phyloP scores from a whole-genome alignment of 2,329 filamentous ascomycete genomes.

The Fusarium kyushuense region DNA sequence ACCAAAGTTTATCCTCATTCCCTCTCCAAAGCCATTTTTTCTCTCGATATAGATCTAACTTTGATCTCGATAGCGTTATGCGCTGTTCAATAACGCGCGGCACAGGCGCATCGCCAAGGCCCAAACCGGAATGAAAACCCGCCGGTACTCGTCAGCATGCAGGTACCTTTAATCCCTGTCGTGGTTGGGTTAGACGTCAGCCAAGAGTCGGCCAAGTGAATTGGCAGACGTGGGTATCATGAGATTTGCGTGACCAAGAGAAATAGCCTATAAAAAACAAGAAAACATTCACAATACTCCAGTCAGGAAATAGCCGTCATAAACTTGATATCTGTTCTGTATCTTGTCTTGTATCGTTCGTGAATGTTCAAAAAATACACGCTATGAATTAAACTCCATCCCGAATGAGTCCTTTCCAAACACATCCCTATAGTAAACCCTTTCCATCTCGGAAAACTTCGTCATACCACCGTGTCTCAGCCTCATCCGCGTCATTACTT shows the following conservation, averaged over 20 bases:
- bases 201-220: constrained; percentile 11
- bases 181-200: constrained; percentile 12
- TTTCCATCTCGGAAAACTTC: constrained; percentile 43
- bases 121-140: constrained; percentile 3
- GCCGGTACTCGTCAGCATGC: constrained; percentile 15
- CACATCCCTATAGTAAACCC: constrained; percentile 30
- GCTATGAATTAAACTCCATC: constrained; percentile 37
- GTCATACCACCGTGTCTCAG: constrained; percentile 36
- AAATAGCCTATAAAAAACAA: not conserved
- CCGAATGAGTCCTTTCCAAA: constrained; percentile 18
- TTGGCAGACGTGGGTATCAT: constrained; percentile 9
- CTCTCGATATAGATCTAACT: not conserved
- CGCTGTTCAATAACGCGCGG: not conserved
- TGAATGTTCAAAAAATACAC: constrained; percentile 28
- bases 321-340: not conserved
- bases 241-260: not conserved
- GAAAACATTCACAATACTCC: not conserved
- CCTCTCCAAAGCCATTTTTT: not conserved
- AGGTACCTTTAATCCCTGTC: constrained; percentile 23
- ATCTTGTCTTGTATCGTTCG: constrained; percentile 1
- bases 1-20: not conserved
- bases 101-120: constrained; percentile 17
- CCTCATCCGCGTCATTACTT: constrained; percentile 28
- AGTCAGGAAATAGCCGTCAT: not conserved
- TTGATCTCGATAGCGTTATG: not conserved